Base-by-base conservation (phyloP, 441 rosid genomes). In the Brassica hybrid region DNA sequence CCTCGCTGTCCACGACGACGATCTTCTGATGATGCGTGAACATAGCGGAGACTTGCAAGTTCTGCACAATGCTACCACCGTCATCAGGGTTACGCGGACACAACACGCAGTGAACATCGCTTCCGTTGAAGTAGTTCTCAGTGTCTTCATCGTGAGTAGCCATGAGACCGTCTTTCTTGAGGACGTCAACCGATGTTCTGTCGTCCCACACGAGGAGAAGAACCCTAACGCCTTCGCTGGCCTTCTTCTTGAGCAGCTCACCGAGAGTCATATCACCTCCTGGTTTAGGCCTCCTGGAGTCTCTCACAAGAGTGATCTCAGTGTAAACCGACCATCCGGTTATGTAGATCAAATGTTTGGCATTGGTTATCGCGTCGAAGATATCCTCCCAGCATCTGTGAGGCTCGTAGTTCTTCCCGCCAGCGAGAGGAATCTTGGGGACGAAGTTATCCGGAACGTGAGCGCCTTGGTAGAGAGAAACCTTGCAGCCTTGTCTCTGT, bases 301-400 rank as follows among this genome's bases (percentile, higher is more conserved):
- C 99, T 82, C 98, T 89, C 72, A 95, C 75, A 74, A 95, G 76
- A 57, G 85, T 4, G 52, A 95, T 95, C 84, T 91, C 99, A 36
- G 96, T 81, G 67, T 90, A 95, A 73, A 95, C 99, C 64, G 99
- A 95, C 99, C 99, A 95, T 23, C 98, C 99, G 43, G 99, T 95
- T 57, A 95, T 91, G 85, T 90, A 95, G 80, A 95, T 93, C 73
- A 95, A 25, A 81, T 95, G 97, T 69, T 85, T 89, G 2, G 99
- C 99, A 25, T 95, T 87, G 60, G 83, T 84, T 68, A 95, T 88
- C 18, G 98, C 93, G 83, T 93, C 99, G 23, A 93, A 95, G 67
- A 95, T 59, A 81, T 95, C 98, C 84, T 95, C 99, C 99, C 99
- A 95, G 34, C 99, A 93, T 78, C 56, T 48, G 2, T 48, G 56